Conservation (phyloP, 768 basidiomycete genomes). For the Mycena kentingensis region DNA sequence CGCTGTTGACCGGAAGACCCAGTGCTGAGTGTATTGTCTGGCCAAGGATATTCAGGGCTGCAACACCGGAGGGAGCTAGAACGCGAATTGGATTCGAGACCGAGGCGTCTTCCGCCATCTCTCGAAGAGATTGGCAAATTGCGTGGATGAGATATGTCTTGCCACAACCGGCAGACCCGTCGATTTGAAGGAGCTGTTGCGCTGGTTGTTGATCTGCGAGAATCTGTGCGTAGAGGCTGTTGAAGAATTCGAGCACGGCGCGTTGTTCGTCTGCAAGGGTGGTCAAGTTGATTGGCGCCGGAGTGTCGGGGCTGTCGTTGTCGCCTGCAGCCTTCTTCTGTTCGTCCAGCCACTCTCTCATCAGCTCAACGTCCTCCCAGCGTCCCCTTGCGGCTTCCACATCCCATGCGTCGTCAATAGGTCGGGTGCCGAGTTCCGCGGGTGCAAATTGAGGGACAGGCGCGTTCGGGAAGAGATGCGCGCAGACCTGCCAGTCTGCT, state of each 20-base stretch:
- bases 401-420: slow-evolving; percentile 16
- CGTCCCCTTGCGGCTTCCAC: slow-evolving; percentile 4
- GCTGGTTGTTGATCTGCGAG: neutral
- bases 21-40: slow-evolving; percentile 6
- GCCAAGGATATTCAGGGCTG: slow-evolving; percentile 4
- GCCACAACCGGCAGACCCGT: slow-evolving; percentile 2
- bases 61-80: neutral
- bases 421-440: slow-evolving; percentile 7
- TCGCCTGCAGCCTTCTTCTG: neutral
- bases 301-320: neutral
- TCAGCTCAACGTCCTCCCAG: slow-evolving; percentile 3
- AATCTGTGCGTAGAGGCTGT: neutral
- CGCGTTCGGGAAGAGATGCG: slow-evolving; percentile 5
- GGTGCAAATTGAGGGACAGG: slow-evolving; percentile 5
- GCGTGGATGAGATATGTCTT: slow-evolving; percentile 5
- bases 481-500: slow-evolving; percentile 22
- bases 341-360: neutral
- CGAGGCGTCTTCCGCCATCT: neutral
- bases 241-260: neutral
- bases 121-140: slow-evolving; percentile 3
- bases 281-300: neutral
- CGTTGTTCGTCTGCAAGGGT: slow-evolving; percentile 6
- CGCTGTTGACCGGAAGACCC: neutral
- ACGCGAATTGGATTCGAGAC: slow-evolving; percentile 3
- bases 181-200: slow-evolving; percentile 1